These are phyloP conservation scores for Saxophila tyrrhenica DNA, from an alignment of 495 filamentous ascomycete species.

Conservation along the genomic window DNA sequence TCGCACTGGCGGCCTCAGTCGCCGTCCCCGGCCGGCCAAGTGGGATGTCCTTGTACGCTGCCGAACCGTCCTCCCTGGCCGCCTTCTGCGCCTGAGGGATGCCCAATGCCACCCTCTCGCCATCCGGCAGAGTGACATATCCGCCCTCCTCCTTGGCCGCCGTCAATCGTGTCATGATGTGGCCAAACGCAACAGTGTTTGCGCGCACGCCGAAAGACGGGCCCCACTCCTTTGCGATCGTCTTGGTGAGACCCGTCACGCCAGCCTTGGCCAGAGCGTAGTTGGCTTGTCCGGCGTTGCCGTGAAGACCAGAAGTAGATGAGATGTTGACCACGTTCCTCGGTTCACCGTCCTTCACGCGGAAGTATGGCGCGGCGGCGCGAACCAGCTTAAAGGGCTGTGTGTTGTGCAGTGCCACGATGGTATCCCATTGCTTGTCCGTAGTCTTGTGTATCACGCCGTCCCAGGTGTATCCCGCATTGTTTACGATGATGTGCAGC, in stretches of 20 bases:
- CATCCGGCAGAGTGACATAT: constrained; percentile 62
- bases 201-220: constrained; percentile 70
- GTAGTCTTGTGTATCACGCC: constrained; percentile 87
- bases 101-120: constrained; percentile 64
- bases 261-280: constrained; percentile 77
- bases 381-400: constrained; percentile 74
- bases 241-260: constrained; percentile 66
- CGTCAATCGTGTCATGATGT: constrained; percentile 66
- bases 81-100: constrained; percentile 53
- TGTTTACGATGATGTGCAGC: constrained; percentile 81
- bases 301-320: constrained; percentile 66
- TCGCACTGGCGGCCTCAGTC: constrained; percentile 65
- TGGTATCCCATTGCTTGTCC: constrained; percentile 84
- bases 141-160: constrained; percentile 69
- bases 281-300: constrained; percentile 78
- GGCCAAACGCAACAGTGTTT: constrained; percentile 75
- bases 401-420: constrained; percentile 66
- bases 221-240: constrained; percentile 87
- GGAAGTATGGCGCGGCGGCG: constrained; percentile 72
- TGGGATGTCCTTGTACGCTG: constrained; percentile 55
- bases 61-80: constrained; percentile 23
- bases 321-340: constrained; percentile 73
- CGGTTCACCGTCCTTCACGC: constrained; percentile 69
- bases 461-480: constrained; percentile 84
- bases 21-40: constrained; percentile 62